Conservation (phyloP, 169 alveolate species). For the Cryptosporidium baileyi region DNA sequence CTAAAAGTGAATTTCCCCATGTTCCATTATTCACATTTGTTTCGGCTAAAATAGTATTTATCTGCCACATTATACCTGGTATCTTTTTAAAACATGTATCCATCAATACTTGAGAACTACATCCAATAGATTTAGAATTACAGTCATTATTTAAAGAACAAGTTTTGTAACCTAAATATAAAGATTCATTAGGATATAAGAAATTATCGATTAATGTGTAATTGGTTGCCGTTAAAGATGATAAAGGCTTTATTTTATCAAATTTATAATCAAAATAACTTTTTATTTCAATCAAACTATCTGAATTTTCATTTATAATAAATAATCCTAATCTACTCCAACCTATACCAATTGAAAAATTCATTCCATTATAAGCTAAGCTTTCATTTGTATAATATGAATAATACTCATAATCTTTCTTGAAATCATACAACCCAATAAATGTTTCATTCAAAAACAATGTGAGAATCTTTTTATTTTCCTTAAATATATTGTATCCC, state of each 20-base stretch:
- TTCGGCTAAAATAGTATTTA: background rate
- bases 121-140: background rate
- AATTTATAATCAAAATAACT: background rate
- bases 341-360: slow-evolving; percentile 9
- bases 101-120: slow-evolving; percentile 18
- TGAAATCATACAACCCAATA: slow-evolving; percentile 9
- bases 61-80: slow-evolving; percentile 9
- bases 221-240: background rate
- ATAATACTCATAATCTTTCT: slow-evolving; percentile 15
- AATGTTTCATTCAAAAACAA: slow-evolving; percentile 25
- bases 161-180: slow-evolving; percentile 22
- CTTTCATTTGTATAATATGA: slow-evolving; percentile 39
- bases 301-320: background rate
- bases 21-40: slow-evolving; percentile 54
- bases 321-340: slow-evolving; percentile 42
- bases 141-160: slow-evolving; percentile 21
- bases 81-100: background rate
- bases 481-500: slow-evolving; percentile 18
- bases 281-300: slow-evolving; percentile 12
- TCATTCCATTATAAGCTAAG: slow-evolving; percentile 33
- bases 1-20: slow-evolving; percentile 7
- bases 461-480: background rate
- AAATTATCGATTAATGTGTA: background rate
- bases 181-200: slow-evolving; percentile 10
- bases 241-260: background rate